Evolutionary conservation across 2,329 filamentous ascomycete species (phyloP), one percentile per base, ranked within the genome.

Genomic region (Penicillium sp.): DNA sequence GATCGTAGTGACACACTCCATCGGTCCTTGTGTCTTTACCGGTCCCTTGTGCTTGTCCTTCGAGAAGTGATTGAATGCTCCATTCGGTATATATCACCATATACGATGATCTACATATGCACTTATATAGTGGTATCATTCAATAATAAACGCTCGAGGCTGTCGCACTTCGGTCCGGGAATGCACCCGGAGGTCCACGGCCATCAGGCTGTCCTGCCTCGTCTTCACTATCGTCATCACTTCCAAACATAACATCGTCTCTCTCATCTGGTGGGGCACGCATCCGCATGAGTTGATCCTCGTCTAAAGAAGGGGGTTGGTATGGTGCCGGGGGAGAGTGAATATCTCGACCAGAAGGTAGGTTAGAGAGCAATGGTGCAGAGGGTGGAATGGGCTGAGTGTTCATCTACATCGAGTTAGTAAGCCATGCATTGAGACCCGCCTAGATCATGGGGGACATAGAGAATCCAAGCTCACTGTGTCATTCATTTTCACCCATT

Each of bases 401-500:
- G 59, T 93, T 91, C 67, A 96, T 88, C 86, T 93, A 60, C 2
- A 40, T 2, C 0, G 43, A 6, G 27, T 61, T 38, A 69, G 49
- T 54, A 60, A 10, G 6, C 7, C 10, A 12, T 15, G 2, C 25
- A n/a, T n/a, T 1, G 5, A 37, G n/a, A 42, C 3, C 19, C 1
- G 8, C n/a, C 3, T 4, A 9, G 8, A 12, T 6, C 3, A 21
- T 17, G 4, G 2, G 13, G 15, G 3, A 31, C 21, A 21, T 17
- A 12, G 12, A 4, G 23, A 38, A 27, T 17, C 4, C n/a, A 0
- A 17, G 73, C 85, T 78, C 77, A 95, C 90, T 19, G 90, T 96
- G 74, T 97, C 91, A 70, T 99, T 99, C 75, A 92, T 86, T 77
- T 92, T 94, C 61, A 85, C 86, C 93, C 94, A 97, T 73, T 96